These are phyloP conservation scores for Abrus precatorius DNA, from an alignment of 306 rosid species.

Conservation along the genomic window DNA sequence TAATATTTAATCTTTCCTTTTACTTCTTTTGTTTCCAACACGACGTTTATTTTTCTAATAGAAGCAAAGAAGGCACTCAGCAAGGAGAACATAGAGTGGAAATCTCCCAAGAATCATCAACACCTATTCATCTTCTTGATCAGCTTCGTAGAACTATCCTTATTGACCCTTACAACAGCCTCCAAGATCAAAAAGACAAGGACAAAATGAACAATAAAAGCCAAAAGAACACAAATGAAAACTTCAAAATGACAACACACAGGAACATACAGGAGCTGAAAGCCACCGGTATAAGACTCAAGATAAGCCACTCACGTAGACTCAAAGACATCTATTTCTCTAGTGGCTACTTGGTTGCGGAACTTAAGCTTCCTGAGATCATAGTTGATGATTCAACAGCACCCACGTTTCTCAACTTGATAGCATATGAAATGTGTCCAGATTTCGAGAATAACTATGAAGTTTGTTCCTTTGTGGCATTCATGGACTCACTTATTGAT, in stretches of 20 bases:
- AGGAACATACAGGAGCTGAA: constrained; percentile 41
- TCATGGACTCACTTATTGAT: constrained; percentile 58
- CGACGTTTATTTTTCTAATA: no score
- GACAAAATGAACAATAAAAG: not conserved
- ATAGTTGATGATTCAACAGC: constrained; percentile 31
- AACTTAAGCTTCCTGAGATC: constrained; percentile 25
- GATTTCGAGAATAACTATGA: constrained; percentile 44
- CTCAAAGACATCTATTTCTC: not conserved
- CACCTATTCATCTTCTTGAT: constrained; percentile 26
- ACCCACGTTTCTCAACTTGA: constrained; percentile 8
- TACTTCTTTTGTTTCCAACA: no score
- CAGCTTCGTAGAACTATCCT: not conserved
- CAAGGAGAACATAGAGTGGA: not conserved
- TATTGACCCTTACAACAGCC: not conserved
- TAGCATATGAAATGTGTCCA: constrained; percentile 50
- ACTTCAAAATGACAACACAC: not conserved
- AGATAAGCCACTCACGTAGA: not conserved
- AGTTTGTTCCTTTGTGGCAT: constrained; percentile 39
- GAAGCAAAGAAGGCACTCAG: no score
- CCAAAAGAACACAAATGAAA: not conserved
- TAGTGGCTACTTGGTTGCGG: not conserved
- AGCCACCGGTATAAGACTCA: constrained; percentile 33
- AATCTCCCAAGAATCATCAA: not conserved
- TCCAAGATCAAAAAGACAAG: not conserved
- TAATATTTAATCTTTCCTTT: no score